Evolutionary conservation across 202 grass and related monocot species (phyloP).

Genomic region (Musa balbisiana): DNA sequence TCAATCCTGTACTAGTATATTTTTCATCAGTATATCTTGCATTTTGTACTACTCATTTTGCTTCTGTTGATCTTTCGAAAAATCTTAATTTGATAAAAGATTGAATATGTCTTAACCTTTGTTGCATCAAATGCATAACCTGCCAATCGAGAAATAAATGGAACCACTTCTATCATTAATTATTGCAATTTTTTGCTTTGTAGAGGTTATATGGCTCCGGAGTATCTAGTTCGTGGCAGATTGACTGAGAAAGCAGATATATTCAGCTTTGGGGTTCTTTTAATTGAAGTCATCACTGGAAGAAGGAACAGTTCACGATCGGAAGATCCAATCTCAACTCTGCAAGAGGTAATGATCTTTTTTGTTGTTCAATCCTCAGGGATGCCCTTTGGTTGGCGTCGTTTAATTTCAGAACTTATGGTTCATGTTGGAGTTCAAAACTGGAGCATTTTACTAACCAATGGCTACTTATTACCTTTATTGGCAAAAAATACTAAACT

Average conservation of each 20-base stretch:
- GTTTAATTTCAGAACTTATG: not conserved
- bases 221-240: slow-evolving; percentile 88
- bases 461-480: not conserved
- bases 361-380: not conserved
- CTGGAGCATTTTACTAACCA: not conserved
- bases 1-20: not conserved
- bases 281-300: slow-evolving; percentile 71
- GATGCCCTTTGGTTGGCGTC: too few relatives aligned
- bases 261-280: slow-evolving; percentile 76
- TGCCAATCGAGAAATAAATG: not conserved
- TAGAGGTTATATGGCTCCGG: slow-evolving; percentile 94
- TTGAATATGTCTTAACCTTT: not conserved
- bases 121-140: too few relatives aligned
- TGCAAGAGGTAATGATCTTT: slow-evolving; percentile 22
- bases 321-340: slow-evolving; percentile 35
- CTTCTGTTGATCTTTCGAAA: not conserved
- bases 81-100: not conserved
- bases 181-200: not conserved
- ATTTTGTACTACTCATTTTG: not conserved
- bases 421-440: not conserved
- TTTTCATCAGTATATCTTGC: not conserved
- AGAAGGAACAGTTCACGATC: slow-evolving; percentile 51
- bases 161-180: not conserved
- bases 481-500: not conserved
- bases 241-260: slow-evolving; percentile 84